Percentiles rank a stretch among this genome's conserved stretches.
Evolutionary conservation across 192 early-diverging fungal species (phyloP).

Genomic region (Backusella mclennaniae): DNA sequence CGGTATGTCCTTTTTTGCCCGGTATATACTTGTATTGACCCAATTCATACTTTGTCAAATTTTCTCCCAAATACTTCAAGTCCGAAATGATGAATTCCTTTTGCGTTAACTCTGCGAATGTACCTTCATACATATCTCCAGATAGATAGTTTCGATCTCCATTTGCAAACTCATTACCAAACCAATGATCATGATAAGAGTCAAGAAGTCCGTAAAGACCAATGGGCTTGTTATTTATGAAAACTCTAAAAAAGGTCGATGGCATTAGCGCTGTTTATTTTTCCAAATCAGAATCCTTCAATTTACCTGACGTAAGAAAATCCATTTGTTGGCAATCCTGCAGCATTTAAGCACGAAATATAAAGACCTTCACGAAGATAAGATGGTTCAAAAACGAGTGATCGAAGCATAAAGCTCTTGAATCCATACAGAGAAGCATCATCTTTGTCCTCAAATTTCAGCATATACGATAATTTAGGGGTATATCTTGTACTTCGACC

Average conservation of each 20-base stretch:
- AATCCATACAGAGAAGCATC: slow-evolving; percentile 1
- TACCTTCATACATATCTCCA: slow-evolving; percentile 13
- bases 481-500: neutral
- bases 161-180: neutral
- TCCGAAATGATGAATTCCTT: neutral
- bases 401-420: slow-evolving; percentile 2
- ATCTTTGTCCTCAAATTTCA: neutral
- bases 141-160: neutral
- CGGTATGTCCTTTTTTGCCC: neutral
- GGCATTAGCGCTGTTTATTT: neutral
- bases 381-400: slow-evolving; percentile 7
- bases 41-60: slow-evolving; percentile 1
- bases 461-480: neutral
- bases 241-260: slow-evolving; percentile 2
- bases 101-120: neutral
- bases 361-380: slow-evolving; percentile 10
- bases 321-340: neutral
- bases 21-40: slow-evolving; percentile 6
- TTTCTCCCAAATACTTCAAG: neutral
- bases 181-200: slow-evolving; percentile 4
- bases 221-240: slow-evolving; percentile 7
- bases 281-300: neutral
- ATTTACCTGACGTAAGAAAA: slow-evolving; percentile 11
- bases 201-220: slow-evolving; percentile 10
- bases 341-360: neutral